Conservation (phyloP, 208 protist species). For the Leishmania arabica region DNA sequence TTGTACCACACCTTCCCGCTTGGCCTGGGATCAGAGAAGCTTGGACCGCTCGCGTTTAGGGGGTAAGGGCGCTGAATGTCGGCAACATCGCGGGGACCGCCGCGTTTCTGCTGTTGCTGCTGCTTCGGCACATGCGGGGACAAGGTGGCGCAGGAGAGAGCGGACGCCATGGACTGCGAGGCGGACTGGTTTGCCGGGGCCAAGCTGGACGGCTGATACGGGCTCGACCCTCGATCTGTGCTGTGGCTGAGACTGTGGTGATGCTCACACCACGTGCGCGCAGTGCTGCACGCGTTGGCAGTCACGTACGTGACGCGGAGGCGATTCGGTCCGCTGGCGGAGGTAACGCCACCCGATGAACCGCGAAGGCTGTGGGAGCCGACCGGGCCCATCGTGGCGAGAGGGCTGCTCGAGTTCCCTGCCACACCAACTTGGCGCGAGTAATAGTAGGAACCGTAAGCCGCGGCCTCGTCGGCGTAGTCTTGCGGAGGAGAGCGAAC, state of each 20-base stretch:
- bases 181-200: not conserved
- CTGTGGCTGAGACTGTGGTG: conserved; percentile 1
- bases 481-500: conserved; percentile 22
- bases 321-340: not conserved
- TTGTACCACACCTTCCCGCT: not conserved
- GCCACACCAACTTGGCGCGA: conserved; percentile 5
- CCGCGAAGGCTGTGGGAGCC: not conserved
- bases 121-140: not conserved
- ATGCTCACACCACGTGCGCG: not conserved
- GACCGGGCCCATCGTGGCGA: not conserved
- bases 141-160: not conserved
- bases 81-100: not conserved
- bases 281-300: conserved; percentile 3
- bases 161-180: not conserved
- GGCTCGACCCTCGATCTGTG: conserved; percentile 2
- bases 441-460: conserved; percentile 7
- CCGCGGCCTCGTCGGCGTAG: not conserved
- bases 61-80: not conserved
- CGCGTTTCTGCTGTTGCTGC: not conserved
- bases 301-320: conserved; percentile 33
- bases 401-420: not conserved
- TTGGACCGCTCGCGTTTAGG: not conserved
- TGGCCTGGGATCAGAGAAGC: not conserved
- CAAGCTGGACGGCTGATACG: not conserved
- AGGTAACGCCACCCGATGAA: not conserved